Base-by-base conservation (phyloP, 805 yeast genomes). In the Pichia kluyveri region DNA sequence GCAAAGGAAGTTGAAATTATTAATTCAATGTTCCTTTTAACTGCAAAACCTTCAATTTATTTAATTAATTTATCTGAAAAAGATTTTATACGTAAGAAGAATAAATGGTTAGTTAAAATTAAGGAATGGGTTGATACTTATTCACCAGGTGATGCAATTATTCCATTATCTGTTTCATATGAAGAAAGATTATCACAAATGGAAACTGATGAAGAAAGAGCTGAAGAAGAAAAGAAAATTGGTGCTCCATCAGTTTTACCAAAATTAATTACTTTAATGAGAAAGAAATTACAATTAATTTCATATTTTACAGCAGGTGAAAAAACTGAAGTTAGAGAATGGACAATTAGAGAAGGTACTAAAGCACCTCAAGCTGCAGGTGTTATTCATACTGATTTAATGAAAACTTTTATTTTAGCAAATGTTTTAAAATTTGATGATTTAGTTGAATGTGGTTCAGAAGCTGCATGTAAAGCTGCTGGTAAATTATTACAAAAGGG, bases 331-430 rank as follows among this genome's bases (percentile, higher is more conserved):
- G 90, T 85, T 10, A 72, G 91, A 59, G 95, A 89, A 63, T 89
- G 97, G 97, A 84, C 89, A 17, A 73, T 89, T 47, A 75, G 90
- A 60, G 71, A 72, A 45, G 86, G 88, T 31, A 76, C 84, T 17
- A 76, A 79, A 37, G 96, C 95, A 2, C 90, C 91, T 38, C 86
- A 86, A 53, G 96, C 95, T 2, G 96, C 96, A 0, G 95, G 90
- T 23, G 82, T 83, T 34, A 89, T 89, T 51, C 96, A 89, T 62
- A 83, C 87, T 8, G 96, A 88, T 62, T 68, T 88, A 47, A 82
- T 83, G 67, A 78, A 82, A 58, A 85, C 95, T 0, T 89, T 89
- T 62, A 79, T 89, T 42, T 77, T 79, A 60, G 95, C 93, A 10
- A 80, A 82, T 49, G 85, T 89, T 30, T 73, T 77, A 60, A 83